Base-by-base conservation (phyloP, 345 rosid genomes). In the Bruguiera sexangula region DNA sequence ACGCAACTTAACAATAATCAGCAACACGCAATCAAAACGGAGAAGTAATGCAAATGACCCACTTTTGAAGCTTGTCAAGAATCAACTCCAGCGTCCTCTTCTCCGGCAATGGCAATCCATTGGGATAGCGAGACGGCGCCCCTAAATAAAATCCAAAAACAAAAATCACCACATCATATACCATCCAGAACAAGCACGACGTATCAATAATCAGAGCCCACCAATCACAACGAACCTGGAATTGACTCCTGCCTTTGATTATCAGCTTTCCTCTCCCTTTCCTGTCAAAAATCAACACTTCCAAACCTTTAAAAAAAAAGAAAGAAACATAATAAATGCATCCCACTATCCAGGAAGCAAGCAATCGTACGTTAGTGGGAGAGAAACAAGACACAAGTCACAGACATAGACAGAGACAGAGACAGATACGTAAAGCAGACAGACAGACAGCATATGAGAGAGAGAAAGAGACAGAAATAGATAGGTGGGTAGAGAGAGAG, bases 51-150 rank as follows among this genome's bases (percentile, higher is more conserved):
- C 13, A 13, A 31, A 18, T 36, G 20, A 79, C 83, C 74, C 84
- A 94, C 98, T 88, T 94, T 60, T 94, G 98, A 79, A 94, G 89
- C 73, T 88, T 94, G 83, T 91, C 97, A 59, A 94, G 92, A 69
- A 94, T 88, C 82, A 88, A 82, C 76, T 91, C 95, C 78, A 94
- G 70, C 8, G 78, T 62, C 83, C 85, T 94, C 85, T 85, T 89
- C 30, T 94, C 98, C 46, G 92, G 90, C 76, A 94, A 76, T 31
- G 92, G 86, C 68, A 87, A 58, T 61, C 39, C 70, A 43, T 79
- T 62, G 34, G 78, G 71, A 57, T 57, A 77, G 59, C 56, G 71
- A 3, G 69, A 68, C 8, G 82, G 89, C 10, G 87, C 81, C 69
- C 89, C 97, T 93, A 70, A 70, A 34, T 62, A 71, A 80, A 56